Evolutionary conservation across 1,284 basidiomycete genomes (phyloP), one percentile per base, ranked within the genome.

Genomic region (Anthracocystis panici-leucophaei): DNA sequence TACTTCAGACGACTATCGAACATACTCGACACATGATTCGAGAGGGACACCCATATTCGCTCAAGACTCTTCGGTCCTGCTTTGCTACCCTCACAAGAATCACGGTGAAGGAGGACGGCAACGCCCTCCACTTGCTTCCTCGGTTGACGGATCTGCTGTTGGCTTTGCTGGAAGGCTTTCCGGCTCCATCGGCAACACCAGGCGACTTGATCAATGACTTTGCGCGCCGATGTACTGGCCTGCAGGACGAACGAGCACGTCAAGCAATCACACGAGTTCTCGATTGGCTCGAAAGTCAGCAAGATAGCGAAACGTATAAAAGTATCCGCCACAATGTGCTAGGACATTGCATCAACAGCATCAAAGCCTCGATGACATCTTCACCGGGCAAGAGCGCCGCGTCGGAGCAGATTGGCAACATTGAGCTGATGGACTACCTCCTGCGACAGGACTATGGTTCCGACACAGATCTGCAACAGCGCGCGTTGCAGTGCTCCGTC

Each of bases 201-300:
- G 20, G 12, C 2, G 45, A 46, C 18, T 21, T 55, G 5, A 8
- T 65, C 20, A 23, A 41, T 12, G 59, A 59, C n/a, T 69, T 61
- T 16, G 51, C 44, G 6, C 23, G 44, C 10, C 20, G 49, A 20
- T 65, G 57, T 25, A 70, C 56, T 2, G 35, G 29, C 6, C 7
- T 65, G 14, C 40, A 50, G 18, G 68, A 71, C 25, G 57, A 71
- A 7, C 52, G 68, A 12, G 54, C 68, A 21, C 68, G 68, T 21
- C 21, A 53, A 31, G 68, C 62, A 2, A 23, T 71, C 10, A 54
- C 33, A 5, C 31, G 38, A n/a, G 20, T 71, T 5, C 31, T 71
- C 5, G 62, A 65, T 35, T 44, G 45, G 27, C 48, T 71, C 10
- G 42, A 45, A 20, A 23, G 27, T 5, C 57, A 53, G 7, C 29